Evolutionary conservation across 148 eudicot genomes (phyloP).

Genomic region (Chenopodium formosanum): DNA sequence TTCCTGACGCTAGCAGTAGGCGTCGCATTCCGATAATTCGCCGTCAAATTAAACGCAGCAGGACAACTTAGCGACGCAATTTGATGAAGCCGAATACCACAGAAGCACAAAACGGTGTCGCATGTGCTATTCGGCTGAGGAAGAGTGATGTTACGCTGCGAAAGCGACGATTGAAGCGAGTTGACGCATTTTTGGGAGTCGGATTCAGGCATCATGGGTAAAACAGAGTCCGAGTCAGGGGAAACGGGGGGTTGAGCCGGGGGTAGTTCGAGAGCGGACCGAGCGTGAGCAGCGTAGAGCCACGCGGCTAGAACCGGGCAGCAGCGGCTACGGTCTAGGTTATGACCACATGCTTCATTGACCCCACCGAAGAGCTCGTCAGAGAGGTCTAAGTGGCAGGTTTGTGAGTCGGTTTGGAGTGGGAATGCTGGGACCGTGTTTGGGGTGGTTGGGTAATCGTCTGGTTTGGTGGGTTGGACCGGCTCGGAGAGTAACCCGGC

Average conservation of each 20-base stretch:
- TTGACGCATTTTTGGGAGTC: slow-evolving; percentile 88
- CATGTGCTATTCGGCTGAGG: slow-evolving; percentile 73
- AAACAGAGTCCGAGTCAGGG: slow-evolving; percentile 33
- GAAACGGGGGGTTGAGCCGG: slow-evolving; percentile 38
- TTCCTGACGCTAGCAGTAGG: slow-evolving; percentile 75
- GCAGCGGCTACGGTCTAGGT: slow-evolving; percentile 82
- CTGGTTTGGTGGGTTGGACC: slow-evolving; percentile 61
- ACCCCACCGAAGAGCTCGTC: slow-evolving; percentile 95
- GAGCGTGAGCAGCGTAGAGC: slow-evolving; percentile 90
- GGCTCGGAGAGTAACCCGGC: slow-evolving; percentile 66
- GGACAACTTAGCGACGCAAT: slow-evolving; percentile 75
- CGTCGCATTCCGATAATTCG: slow-evolving; percentile 42
- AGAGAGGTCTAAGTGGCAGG: slow-evolving; percentile 78
- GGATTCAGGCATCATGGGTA: slow-evolving; percentile 88
- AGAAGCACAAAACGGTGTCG: slow-evolving; percentile 84
- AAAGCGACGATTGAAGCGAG: slow-evolving; percentile 68
- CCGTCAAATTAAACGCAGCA: slow-evolving; percentile 67
- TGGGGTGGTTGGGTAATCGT: slow-evolving; percentile 35
- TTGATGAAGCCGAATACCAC: slow-evolving; percentile 86
- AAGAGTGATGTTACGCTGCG: slow-evolving; percentile 50
- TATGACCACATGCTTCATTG: slow-evolving; percentile 58
- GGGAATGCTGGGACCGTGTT: slow-evolving; percentile 87
- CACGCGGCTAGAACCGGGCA: slow-evolving; percentile 93
- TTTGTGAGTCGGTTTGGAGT: slow-evolving; percentile 45
- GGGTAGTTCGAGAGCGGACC: slow-evolving; percentile 56